phyloP scores from a whole-genome alignment of 805 yeast species.

The Candida xiaguanensis region DNA sequence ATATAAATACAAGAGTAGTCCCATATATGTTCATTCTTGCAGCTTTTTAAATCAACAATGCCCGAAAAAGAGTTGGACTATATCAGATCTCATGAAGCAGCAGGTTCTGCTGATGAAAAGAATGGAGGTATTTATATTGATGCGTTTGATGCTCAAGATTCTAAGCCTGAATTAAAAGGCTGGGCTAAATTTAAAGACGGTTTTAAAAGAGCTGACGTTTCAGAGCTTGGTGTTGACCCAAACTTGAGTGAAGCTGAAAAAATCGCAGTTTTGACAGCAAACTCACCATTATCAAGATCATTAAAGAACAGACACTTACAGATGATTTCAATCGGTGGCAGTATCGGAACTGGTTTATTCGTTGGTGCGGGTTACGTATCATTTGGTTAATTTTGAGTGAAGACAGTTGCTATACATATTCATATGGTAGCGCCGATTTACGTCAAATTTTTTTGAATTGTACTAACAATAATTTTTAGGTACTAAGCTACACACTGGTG shows the following conservation, averaged over 20 bases:
- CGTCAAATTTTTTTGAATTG: no score
- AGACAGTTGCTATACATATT: no score
- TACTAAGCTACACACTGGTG: constrained; percentile 55
- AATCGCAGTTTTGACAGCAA: constrained; percentile 39
- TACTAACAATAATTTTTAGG: no score
- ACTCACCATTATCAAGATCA: constrained; percentile 47
- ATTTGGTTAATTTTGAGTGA: no score
- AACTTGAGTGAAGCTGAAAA: constrained; percentile 22
- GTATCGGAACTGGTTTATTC: constrained; percentile 80
- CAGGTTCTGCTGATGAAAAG: constrained; percentile 37
- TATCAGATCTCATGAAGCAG: constrained; percentile 34
- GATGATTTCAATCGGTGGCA: constrained; percentile 82
- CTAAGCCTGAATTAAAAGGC: constrained; percentile 17
- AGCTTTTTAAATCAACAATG: constrained; percentile 16
- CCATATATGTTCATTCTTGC: neutral
- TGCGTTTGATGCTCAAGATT: constrained; percentile 14
- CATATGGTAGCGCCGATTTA: no score
- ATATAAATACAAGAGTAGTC: neutral
- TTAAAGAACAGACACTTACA: constrained; percentile 66
- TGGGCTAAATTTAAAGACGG: constrained; percentile 24
- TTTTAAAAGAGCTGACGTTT: constrained; percentile 31
- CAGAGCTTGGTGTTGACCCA: constrained; percentile 40
- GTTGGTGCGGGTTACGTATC: no score
- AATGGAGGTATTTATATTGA: constrained; percentile 12
- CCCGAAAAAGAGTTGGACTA: constrained; percentile 41